phyloP scores from a whole-genome alignment of 2,329 filamentous ascomycete genomes.

The Aspergillus sp. region DNA sequence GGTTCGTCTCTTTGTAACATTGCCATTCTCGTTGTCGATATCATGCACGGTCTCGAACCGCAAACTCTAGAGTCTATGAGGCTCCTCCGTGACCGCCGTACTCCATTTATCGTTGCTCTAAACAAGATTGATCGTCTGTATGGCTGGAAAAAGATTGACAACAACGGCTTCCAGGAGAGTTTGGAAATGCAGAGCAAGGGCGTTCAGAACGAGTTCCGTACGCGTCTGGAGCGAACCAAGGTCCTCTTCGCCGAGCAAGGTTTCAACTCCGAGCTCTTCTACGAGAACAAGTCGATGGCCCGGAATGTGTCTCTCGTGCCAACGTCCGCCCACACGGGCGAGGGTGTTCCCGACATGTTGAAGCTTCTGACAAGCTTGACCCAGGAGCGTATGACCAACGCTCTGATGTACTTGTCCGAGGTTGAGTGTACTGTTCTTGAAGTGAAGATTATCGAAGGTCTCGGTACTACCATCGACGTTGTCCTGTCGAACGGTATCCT shows the following conservation, averaged over 20 bases:
- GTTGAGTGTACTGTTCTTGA: conserved; percentile 97
- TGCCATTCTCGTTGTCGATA: conserved; percentile 97
- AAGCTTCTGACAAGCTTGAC: conserved; percentile 91
- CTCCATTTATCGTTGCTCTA: conserved; percentile 95
- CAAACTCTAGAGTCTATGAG: conserved; percentile 98
- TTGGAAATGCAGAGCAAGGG: conserved; percentile 86
- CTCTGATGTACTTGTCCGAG: conserved; percentile 97
- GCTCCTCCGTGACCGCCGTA: conserved; percentile 87
- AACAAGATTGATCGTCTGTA: conserved; percentile 99
- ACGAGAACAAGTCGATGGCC: conserved; percentile 97
- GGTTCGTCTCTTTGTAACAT: conserved; percentile 99
- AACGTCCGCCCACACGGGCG: conserved; percentile 96
- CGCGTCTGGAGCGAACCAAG: conserved; percentile 87
- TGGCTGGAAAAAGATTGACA: conserved; percentile 97
- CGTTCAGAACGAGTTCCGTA: conserved; percentile 91
- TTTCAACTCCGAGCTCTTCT: conserved; percentile 96
- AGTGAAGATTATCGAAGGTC: conserved; percentile 98
- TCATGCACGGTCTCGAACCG: conserved; percentile 98
- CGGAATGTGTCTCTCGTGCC: conserved; percentile 93
- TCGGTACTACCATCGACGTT: conserved; percentile 98
- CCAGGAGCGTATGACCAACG: conserved; percentile 95
- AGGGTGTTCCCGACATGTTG: conserved; percentile 98
- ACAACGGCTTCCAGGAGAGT: conserved; percentile 97
- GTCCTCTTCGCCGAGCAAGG: conserved; percentile 92
- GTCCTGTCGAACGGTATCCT: conserved; percentile 94